These are phyloP conservation scores for Phytophthora pseudosyringae DNA, from an alignment of 352 stramenopile genomes.

Conservation along the genomic window DNA sequence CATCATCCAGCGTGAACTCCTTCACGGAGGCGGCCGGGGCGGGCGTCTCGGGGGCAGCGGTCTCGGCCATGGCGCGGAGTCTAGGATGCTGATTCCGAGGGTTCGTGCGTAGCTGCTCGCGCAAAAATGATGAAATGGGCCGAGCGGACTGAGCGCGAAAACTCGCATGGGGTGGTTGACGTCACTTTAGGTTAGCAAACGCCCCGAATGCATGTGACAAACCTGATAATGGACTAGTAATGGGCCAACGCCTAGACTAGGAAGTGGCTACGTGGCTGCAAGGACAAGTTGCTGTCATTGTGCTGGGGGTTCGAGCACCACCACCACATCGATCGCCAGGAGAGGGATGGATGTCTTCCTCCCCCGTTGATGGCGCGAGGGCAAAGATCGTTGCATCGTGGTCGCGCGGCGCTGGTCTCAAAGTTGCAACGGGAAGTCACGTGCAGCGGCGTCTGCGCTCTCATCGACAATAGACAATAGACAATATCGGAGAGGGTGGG, in stretches of 20 bases:
- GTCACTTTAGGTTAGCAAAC: background rate
- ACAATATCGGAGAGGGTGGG: too few species aligned
- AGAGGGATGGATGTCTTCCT: background rate
- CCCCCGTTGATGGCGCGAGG: slow-evolving; percentile 9
- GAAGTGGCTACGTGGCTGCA: slow-evolving; percentile 23
- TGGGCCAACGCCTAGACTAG: background rate
- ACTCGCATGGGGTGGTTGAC: background rate
- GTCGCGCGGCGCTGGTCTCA: background rate
- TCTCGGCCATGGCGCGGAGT: slow-evolving; percentile 28
- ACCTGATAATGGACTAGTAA: background rate
- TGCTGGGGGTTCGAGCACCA: slow-evolving; percentile 5
- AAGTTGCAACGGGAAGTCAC: background rate
- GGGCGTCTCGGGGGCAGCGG: slow-evolving; percentile 22
- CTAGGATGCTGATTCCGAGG: slow-evolving; percentile 25
- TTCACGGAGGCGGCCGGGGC: slow-evolving; percentile 34
- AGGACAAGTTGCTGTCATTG: slow-evolving; percentile 31
- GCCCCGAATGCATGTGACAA: background rate
- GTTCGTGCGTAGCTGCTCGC: slow-evolving; percentile 26
- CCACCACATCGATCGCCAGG: background rate
- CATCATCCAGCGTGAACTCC: slow-evolving; percentile 94
- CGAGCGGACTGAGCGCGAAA: background rate
- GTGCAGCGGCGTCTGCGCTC: background rate
- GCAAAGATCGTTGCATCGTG: background rate
- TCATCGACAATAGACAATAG: background rate
- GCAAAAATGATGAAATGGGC: slow-evolving; percentile 47